These are phyloP conservation scores for Wickerhamiella musiphila DNA, from an alignment of 805 yeast species.

Conservation along the genomic window DNA sequence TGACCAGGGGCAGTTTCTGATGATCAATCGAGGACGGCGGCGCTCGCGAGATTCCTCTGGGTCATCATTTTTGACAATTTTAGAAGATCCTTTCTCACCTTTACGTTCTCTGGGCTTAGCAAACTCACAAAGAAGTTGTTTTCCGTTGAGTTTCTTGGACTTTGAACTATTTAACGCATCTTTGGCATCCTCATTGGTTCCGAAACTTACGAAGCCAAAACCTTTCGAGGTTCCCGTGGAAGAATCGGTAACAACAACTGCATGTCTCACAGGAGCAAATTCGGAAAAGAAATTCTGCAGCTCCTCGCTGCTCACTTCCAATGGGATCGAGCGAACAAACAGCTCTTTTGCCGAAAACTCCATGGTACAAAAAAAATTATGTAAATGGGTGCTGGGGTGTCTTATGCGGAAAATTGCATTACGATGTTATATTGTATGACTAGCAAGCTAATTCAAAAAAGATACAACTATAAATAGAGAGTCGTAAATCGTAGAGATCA, in stretches of 20 bases:
- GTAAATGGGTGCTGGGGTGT: slow-evolving; percentile 4
- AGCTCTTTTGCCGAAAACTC: slow-evolving; percentile 21
- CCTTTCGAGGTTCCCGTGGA: slow-evolving; percentile 65
- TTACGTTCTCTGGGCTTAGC: slow-evolving; percentile 85
- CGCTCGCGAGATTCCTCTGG: slow-evolving; percentile 31
- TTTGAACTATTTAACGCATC: slow-evolving; percentile 55
- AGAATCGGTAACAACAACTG: slow-evolving; percentile 70
- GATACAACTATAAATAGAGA: too few species aligned
- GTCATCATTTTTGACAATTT: too few species aligned
- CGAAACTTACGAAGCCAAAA: slow-evolving; percentile 88
- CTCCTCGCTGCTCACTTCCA: slow-evolving; percentile 63
- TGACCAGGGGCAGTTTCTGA: slow-evolving; percentile 94
- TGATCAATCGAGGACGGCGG: slow-evolving; percentile 70
- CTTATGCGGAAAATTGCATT: too few species aligned
- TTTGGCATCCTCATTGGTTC: slow-evolving; percentile 65
- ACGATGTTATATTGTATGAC: too few species aligned
- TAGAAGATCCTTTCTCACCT: slow-evolving; percentile 10
- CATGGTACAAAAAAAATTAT: slow-evolving; percentile 7
- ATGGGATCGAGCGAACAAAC: slow-evolving; percentile 75
- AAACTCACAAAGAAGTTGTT: slow-evolving; percentile 57
- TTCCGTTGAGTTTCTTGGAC: slow-evolving; percentile 46
- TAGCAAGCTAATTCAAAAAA: too few species aligned
- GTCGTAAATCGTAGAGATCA: too few species aligned
- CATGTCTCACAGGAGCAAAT: slow-evolving; percentile 89
- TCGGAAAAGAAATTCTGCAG: slow-evolving; percentile 75